Evolutionary conservation across 441 rosid genomes (phyloP), one percentile per base, ranked within the genome.

Genomic region (Geranium incanum): DNA sequence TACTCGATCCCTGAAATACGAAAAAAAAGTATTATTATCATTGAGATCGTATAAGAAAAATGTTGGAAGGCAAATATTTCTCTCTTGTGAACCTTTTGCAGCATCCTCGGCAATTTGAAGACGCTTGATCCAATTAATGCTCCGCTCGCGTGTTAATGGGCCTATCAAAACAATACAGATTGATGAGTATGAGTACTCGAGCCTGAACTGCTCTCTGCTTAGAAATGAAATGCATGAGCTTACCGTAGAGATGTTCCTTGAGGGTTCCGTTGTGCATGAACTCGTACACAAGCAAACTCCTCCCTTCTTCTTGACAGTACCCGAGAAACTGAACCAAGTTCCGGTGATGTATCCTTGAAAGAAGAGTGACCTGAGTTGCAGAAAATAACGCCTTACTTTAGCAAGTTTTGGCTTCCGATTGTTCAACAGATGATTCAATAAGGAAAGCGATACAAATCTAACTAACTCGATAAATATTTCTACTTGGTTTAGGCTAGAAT

Each of bases 61-160:
- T 1, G 11, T 43, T 43, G 50, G 50, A 7, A 43, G 11, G 11
- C 11, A 59, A 19, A 5, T 57, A 55, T 55, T 18, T 15, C 62
- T 55, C 63, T 68, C 28, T 68, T 48, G 59, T 67, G 0, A 3
- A 95, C 99, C 99, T 89, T 85, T 87, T 43, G 97, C 98, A 63
- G 98, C 84, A 81, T 95, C 98, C 85, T 92, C 98, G 5, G 98
- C 98, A 78, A 95, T 87, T 87, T 92, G 93, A 13, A 95, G 96
- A 70, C 99, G 95, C 79, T 86, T 87, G 77, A 92, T 85, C 99
- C 99, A 95, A 74, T 79, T 85, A 74, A 92, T 81, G 76, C 85
- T 85, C 66, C 80, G 76, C 48, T 88, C 91, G 33, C 39, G 82
- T 8, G 88, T 83, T 75, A 86, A 76, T 48, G 90, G 86, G 11